These are phyloP conservation scores for Solanum lycopersicoides DNA, from an alignment of 257 asterid genomes.

Conservation along the genomic window DNA sequence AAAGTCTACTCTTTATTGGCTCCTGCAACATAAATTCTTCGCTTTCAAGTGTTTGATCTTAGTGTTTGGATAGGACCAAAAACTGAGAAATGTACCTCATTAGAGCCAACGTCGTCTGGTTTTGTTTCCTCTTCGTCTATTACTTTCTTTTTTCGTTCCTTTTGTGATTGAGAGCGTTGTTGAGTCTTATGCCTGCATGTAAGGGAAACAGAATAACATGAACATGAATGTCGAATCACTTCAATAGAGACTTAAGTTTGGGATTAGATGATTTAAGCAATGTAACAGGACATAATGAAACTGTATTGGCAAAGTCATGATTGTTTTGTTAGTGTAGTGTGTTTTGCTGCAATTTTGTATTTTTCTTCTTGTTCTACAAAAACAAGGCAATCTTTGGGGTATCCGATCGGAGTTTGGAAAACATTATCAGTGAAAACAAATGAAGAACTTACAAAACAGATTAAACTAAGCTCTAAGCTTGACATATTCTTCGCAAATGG, in stretches of 20 bases:
- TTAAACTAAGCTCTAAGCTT: not conserved
- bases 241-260: not conserved
- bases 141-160: slow-evolving; percentile 26
- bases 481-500: not conserved
- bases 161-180: slow-evolving; percentile 43
- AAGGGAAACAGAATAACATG: not conserved
- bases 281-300: not conserved
- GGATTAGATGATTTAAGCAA: not conserved
- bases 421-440: too few species aligned
- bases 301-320: not conserved
- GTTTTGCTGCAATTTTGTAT: not conserved
- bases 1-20: slow-evolving; percentile 21
- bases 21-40: slow-evolving; percentile 17
- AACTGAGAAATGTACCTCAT: slow-evolving; percentile 16
- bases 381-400: not conserved
- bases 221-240: not conserved
- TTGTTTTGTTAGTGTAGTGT: not conserved
- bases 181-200: slow-evolving; percentile 32
- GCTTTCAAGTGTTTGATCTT: not conserved
- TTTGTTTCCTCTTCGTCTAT: slow-evolving; percentile 16
- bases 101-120: slow-evolving; percentile 14
- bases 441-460: not conserved
- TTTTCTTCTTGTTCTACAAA: not conserved
- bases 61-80: not conserved
- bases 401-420: not conserved